Conservation (phyloP, 2,329 filamentous ascomycete genomes). For the Gaeumannomyces tritici region DNA sequence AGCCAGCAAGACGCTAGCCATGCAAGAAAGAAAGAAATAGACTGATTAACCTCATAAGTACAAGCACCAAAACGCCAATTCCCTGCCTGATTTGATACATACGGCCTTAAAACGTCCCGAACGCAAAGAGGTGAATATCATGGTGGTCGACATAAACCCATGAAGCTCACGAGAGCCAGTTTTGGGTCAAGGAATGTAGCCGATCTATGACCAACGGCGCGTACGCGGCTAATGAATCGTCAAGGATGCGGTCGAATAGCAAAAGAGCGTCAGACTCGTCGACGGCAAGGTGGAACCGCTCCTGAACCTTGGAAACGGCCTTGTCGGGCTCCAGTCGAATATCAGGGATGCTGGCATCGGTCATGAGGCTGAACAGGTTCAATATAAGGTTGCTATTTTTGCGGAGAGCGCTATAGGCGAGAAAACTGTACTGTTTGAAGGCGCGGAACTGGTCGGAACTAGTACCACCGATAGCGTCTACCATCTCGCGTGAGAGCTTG, state of each 20-base stretch:
- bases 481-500: conserved; percentile 97
- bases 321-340: conserved; percentile 89
- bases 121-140: too few species aligned
- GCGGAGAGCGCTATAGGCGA: conserved; percentile 82
- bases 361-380: conserved; percentile 94
- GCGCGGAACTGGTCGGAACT: conserved; percentile 71
- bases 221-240: too few species aligned
- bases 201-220: conserved; percentile 90
- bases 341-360: conserved; percentile 93
- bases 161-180: too few species aligned
- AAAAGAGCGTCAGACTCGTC: conserved; percentile 91
- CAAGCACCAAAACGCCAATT: too few species aligned
- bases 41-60: too few species aligned
- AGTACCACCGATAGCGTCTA: conserved; percentile 92
- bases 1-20: too few species aligned
- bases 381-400: conserved; percentile 87
- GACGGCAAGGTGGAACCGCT: conserved; percentile 86
- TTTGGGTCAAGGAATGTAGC: conserved; percentile 71
- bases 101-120: too few species aligned
- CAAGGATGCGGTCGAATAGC: conserved; percentile 81
- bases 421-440: conserved; percentile 94
- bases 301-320: conserved; percentile 88
- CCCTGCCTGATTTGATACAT: too few species aligned
- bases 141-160: too few species aligned
- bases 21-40: too few species aligned